These are phyloP conservation scores for Pisolithus tinctorius DNA, from an alignment of 768 basidiomycete species.

Conservation along the genomic window DNA sequence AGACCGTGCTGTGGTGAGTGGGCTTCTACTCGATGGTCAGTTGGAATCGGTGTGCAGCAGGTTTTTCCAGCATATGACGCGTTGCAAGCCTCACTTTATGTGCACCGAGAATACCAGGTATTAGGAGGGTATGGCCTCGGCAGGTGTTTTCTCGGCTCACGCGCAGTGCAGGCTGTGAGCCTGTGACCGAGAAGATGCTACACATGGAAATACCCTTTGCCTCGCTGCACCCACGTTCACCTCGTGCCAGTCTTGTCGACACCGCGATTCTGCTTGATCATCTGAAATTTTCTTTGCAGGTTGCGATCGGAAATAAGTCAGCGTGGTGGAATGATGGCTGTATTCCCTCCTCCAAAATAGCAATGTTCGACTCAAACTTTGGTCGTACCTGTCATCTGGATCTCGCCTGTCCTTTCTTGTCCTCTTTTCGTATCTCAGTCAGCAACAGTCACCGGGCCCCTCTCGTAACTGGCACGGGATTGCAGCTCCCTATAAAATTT, in stretches of 20 bases:
- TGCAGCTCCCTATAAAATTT: conserved; percentile 20
- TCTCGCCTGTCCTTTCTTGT: conserved; percentile 19
- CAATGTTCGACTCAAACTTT: conserved; percentile 3
- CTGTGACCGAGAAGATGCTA: conserved; percentile 2
- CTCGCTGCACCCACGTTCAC: conserved; percentile 26
- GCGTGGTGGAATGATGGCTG: conserved; percentile 20
- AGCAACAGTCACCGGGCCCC: neutral
- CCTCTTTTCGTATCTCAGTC: conserved; percentile 2
- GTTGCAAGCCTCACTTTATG: neutral
- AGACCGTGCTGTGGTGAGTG: neutral
- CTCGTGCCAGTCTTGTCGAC: conserved; percentile 23
- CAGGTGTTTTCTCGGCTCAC: conserved; percentile 16
- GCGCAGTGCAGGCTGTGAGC: conserved; percentile 5
- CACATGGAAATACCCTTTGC: conserved; percentile 13
- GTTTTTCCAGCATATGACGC: neutral
- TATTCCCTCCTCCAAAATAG: conserved; percentile 13
- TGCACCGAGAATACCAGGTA: neutral
- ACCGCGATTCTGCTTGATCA: conserved; percentile 12
- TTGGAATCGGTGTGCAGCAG: neutral
- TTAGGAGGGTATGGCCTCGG: conserved; percentile 7
- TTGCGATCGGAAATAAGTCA: conserved; percentile 24
- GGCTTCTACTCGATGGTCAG: neutral
- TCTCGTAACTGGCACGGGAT: conserved; percentile 20
- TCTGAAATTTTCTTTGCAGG: conserved; percentile 11
- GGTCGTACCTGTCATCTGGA: conserved; percentile 10